Conservation (phyloP, 2,329 filamentous ascomycete species). For the Lasiodiplodia theobromae region DNA sequence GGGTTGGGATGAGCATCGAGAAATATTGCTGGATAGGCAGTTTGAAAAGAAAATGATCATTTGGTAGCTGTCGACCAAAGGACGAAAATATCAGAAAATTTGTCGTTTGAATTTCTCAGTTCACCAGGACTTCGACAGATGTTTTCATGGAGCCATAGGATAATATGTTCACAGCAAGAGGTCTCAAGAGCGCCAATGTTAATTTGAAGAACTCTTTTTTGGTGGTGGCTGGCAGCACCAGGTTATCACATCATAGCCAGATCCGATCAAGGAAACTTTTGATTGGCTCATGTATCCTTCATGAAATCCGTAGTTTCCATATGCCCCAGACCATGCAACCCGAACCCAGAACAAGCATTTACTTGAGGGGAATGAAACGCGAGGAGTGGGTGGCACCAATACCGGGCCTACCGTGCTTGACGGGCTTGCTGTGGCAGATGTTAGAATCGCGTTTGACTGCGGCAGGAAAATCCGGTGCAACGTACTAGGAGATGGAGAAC, state of each 20-base stretch:
- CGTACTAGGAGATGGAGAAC: constrained; percentile 99
- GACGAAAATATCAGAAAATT: no score
- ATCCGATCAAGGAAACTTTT: constrained; percentile 22
- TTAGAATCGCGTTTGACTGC: constrained; percentile 56
- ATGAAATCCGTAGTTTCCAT: constrained; percentile 48
- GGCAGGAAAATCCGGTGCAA: constrained; percentile 42
- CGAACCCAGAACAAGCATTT: constrained; percentile 56
- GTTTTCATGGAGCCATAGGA: neutral
- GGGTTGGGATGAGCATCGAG: neutral
- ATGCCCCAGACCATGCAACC: constrained; percentile 50
- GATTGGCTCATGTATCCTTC: constrained; percentile 34
- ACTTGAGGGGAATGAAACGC: constrained; percentile 99
- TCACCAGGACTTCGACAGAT: no score
- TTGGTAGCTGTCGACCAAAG: neutral
- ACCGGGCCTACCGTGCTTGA: constrained; percentile 99
- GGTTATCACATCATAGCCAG: constrained; percentile 27
- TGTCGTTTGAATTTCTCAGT: no score
- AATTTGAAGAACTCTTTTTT: constrained; percentile 13
- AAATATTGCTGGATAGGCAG: neutral
- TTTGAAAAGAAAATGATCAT: neutral
- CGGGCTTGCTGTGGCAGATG: constrained; percentile 78
- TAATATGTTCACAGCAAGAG: neutral
- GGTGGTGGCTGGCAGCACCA: constrained; percentile 14
- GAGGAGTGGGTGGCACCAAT: constrained; percentile 99
- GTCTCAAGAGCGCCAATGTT: neutral